Evolutionary conservation across 345 rosid species (phyloP).

Genomic region (Reutealis trisperma): DNA sequence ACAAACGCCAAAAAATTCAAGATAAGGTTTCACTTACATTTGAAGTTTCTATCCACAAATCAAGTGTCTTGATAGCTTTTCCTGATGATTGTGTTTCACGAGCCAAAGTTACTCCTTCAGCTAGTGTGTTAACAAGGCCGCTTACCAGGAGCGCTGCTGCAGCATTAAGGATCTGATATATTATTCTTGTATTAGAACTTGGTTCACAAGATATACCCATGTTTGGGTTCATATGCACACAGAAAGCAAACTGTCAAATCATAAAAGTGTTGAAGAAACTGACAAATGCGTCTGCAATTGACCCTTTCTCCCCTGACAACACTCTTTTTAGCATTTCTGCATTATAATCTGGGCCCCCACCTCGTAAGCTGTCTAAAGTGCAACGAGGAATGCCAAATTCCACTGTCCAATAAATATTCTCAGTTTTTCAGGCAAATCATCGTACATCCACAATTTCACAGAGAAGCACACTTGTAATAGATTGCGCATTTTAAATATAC

Average conservation of each 20-base stretch:
- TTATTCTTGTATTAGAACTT: conserved; percentile 14
- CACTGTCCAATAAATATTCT: conserved; percentile 48
- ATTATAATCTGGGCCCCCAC: conserved; percentile 79
- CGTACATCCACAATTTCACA: not conserved
- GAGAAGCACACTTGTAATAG: not conserved
- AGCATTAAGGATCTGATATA: conserved; percentile 81
- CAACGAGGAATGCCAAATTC: conserved; percentile 92
- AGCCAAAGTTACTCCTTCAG: conserved; percentile 73
- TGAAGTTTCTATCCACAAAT: conserved; percentile 63
- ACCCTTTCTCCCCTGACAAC: conserved; percentile 74
- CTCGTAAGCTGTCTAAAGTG: conserved; percentile 67
- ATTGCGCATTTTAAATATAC: not conserved
- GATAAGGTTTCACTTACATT: conserved; percentile 39
- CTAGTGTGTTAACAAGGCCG: conserved; percentile 52
- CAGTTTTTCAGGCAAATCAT: conserved; percentile 7
- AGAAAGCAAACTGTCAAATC: not conserved
- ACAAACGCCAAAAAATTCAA: not conserved
- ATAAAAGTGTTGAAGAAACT: conserved; percentile 24
- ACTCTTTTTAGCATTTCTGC: conserved; percentile 65
- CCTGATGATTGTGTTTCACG: conserved; percentile 80
- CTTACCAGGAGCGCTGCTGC: conserved; percentile 87
- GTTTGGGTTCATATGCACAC: too few relatives aligned
- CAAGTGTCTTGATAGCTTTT: conserved; percentile 66
- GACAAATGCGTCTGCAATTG: conserved; percentile 85
- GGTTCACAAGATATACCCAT: conserved; percentile 2